These are phyloP conservation scores for Poa annua DNA, from an alignment of 176 grass and related monocot species.

Conservation along the genomic window DNA sequence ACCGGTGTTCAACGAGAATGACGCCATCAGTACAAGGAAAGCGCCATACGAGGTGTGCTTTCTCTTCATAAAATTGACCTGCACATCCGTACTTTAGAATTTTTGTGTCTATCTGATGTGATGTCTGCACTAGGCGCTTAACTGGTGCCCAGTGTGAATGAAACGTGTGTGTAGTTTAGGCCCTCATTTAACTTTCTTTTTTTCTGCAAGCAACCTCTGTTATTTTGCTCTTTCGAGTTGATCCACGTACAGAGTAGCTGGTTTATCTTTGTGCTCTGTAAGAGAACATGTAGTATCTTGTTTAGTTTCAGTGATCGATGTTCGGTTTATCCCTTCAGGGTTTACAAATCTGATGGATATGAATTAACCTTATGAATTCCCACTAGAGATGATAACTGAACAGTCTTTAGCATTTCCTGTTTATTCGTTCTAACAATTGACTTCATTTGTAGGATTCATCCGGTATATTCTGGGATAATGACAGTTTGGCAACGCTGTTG, in stretches of 20 bases:
- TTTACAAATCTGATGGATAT: not conserved
- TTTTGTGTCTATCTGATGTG: constrained; percentile 8
- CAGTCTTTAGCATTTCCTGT: not conserved
- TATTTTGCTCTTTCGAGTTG: not conserved
- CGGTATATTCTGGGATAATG: constrained; percentile 99
- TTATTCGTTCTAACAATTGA: constrained; percentile 33
- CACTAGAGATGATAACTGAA: not conserved
- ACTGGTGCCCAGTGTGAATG: not conserved
- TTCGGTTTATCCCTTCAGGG: not conserved
- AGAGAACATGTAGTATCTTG: not conserved
- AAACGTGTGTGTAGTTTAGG: not conserved
- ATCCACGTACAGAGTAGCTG: not conserved
- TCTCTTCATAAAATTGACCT: constrained; percentile 5
- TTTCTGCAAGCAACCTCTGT: constrained; percentile 6
- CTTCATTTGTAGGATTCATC: constrained; percentile 73
- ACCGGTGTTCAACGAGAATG: constrained; percentile 96
- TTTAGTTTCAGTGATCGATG: not conserved
- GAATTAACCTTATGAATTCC: not conserved
- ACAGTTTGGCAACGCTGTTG: constrained; percentile 86
- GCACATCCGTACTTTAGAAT: not conserved
- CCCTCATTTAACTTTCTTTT: not conserved
- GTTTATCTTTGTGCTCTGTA: not conserved
- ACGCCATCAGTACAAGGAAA: constrained; percentile 92
- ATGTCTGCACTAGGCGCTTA: not conserved
- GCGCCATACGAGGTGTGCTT: constrained; percentile 72